Conservation (phyloP, 148 eudicot genomes). For the Hydrangea macrophylla region DNA sequence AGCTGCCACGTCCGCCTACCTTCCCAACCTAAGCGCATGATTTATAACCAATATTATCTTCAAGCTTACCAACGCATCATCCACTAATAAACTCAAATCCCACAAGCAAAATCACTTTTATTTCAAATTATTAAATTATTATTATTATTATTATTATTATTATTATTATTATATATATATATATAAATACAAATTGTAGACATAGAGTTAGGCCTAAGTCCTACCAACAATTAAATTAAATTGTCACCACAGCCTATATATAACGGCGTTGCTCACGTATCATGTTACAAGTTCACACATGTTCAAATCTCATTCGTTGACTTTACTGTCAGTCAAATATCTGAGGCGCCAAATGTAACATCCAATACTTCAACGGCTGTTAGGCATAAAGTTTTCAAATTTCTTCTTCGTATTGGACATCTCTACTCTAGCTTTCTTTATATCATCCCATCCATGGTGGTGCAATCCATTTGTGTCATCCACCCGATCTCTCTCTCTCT, state of each 20-base stretch:
- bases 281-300: slow-evolving; percentile 27
- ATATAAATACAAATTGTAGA: no score
- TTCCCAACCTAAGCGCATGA: slow-evolving; percentile 14
- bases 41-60: slow-evolving; percentile 13
- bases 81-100: slow-evolving; percentile 19
- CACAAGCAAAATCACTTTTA: neutral
- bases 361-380: slow-evolving; percentile 51
- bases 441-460: neutral
- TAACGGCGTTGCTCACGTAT: neutral
- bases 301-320: slow-evolving; percentile 21
- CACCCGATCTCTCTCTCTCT: slow-evolving; percentile 9
- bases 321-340: slow-evolving; percentile 28
- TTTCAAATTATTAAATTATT: no score
- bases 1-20: slow-evolving; percentile 10
- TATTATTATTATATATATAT: no score
- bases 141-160: no score
- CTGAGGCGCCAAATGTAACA: slow-evolving; percentile 53
- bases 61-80: slow-evolving; percentile 14
- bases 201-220: slow-evolving; percentile 38
- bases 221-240: slow-evolving; percentile 34
- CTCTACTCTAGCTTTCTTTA: slow-evolving; percentile 6
- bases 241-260: neutral
- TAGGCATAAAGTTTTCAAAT: slow-evolving; percentile 51
- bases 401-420: slow-evolving; percentile 13
- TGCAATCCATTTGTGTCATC: slow-evolving; percentile 8